Evolutionary conservation across 208 protist species (phyloP), one percentile per base, ranked within the genome.

Genomic region (Wallacemonas sp.): DNA sequence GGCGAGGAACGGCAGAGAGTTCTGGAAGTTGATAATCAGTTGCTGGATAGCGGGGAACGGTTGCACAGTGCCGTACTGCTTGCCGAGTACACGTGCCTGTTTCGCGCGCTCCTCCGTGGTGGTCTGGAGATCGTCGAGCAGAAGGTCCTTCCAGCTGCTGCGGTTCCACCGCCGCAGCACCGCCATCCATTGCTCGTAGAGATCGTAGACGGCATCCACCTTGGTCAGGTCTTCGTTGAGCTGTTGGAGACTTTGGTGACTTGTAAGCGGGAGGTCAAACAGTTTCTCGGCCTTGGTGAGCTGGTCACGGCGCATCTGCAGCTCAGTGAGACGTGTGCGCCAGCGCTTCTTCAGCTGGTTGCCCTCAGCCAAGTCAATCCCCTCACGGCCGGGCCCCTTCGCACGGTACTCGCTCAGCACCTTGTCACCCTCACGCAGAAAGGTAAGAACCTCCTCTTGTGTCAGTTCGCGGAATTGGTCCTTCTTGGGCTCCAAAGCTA

Each of bases 91-190:
- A 42, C 94, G 86, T 28, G 98, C 71, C 41, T 87, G 76, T 70
- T 86, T 86, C 24, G 93, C 77, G 30, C 92, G 96, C 60, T 90
- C 87, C 62, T 99, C 95, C 2, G 96, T 97, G n/a, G 94, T 97
- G 22, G 77, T 88, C 62, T 92, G 79, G n/a, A 99, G 77, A 63
- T 98, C 90, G 21, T 97, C 82, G 19, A 99, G 70, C 62, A 98
- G 83, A n/a, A 99, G 79, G 65, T 99, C 97, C 65, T 92, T 94
- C 97, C 97, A 99, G 62, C 97, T 96, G 59, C 94, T 98, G 42
- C 79, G 80, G 56, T 97, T 97, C 98, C 98, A 99, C 9, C 97
- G 86, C 17, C 79, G 81, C 49, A 98, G 82, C 45, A 91, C 79
- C 30, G 82, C 80, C 45, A 89, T 81, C 88, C 95, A 97, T 39